Evolutionary conservation across 1,139 yeast species (phyloP).

Genomic region (Pichia sp.): DNA sequence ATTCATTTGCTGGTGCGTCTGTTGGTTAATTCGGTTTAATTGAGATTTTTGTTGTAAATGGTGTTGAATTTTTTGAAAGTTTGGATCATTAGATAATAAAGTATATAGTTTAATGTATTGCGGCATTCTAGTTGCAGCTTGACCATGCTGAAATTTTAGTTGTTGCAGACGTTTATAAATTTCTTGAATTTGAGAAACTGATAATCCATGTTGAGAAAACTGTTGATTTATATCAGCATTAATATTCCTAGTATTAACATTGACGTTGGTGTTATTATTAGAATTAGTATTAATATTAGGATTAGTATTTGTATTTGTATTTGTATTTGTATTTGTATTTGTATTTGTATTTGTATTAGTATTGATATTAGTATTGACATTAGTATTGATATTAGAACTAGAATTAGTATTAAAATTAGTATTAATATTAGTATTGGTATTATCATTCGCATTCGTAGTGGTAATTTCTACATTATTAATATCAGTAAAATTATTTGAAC

Average conservation of each 20-base stretch:
- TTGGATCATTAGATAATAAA: conserved; percentile 22
- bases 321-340: not conserved
- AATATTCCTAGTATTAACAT: too few species aligned
- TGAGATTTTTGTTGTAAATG: conserved; percentile 16
- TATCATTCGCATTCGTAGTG: not conserved
- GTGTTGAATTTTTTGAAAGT: conserved; percentile 21
- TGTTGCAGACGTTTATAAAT: conserved; percentile 26
- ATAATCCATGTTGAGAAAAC: conserved; percentile 10
- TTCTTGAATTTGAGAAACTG: conserved; percentile 16
- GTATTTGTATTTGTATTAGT: not conserved
- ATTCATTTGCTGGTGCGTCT: not conserved
- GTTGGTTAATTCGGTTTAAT: conserved; percentile 1
- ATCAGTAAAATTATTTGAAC: too few species aligned
- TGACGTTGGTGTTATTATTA: not conserved
- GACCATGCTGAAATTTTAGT: conserved; percentile 27
- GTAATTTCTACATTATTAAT: not conserved
- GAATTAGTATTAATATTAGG: not conserved
- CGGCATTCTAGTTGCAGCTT: conserved; percentile 25
- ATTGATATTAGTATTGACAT: not conserved
- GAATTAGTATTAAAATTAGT: not conserved
- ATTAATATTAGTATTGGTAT: conserved; percentile 1
- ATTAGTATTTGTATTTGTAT: not conserved
- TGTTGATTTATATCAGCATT: conserved; percentile 8
- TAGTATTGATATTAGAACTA: not conserved
- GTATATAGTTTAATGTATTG: conserved; percentile 28